phyloP scores from a whole-genome alignment of 768 basidiomycete species.

The Panus rudis region DNA sequence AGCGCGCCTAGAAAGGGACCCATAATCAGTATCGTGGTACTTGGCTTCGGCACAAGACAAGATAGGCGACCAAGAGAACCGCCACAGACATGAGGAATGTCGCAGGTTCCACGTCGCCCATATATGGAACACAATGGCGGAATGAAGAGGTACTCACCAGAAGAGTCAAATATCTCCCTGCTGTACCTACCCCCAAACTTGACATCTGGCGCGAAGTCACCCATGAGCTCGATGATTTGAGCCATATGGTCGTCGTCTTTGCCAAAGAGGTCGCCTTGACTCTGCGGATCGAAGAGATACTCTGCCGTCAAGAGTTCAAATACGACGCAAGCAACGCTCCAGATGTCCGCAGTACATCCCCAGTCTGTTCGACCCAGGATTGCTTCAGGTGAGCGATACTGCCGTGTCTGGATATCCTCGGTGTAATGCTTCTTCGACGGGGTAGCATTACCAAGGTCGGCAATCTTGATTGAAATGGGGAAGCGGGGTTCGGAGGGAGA shows the following conservation, averaged over 20 bases:
- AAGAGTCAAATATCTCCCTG: constrained; percentile 75
- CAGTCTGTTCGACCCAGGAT: constrained; percentile 84
- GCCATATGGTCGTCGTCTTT: constrained; percentile 97
- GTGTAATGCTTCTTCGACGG: constrained; percentile 88
- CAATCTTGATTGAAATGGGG: constrained; percentile 83
- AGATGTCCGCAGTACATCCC: constrained; percentile 82
- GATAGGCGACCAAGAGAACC: not conserved
- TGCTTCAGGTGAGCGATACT: constrained; percentile 92
- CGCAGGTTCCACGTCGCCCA: constrained; percentile 2
- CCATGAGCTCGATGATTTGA: constrained; percentile 87
- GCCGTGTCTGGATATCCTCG: constrained; percentile 94
- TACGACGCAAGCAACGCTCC: constrained; percentile 86
- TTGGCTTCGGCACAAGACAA: constrained; percentile 3
- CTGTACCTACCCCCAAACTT: constrained; percentile 84
- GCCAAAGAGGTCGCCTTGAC: constrained; percentile 71
- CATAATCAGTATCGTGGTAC: not conserved
- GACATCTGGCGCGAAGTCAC: constrained; percentile 63
- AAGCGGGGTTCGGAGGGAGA: constrained; percentile 17
- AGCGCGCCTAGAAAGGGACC: constrained; percentile 41
- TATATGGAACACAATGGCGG: not conserved
- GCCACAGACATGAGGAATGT: not conserved
- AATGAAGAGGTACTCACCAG: constrained; percentile 35
- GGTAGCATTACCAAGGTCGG: constrained; percentile 91
- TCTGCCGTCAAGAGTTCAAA: constrained; percentile 91
- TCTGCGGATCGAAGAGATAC: constrained; percentile 87